Base-by-base conservation (phyloP, 768 basidiomycete genomes). In the Lentinula raphanica region DNA sequence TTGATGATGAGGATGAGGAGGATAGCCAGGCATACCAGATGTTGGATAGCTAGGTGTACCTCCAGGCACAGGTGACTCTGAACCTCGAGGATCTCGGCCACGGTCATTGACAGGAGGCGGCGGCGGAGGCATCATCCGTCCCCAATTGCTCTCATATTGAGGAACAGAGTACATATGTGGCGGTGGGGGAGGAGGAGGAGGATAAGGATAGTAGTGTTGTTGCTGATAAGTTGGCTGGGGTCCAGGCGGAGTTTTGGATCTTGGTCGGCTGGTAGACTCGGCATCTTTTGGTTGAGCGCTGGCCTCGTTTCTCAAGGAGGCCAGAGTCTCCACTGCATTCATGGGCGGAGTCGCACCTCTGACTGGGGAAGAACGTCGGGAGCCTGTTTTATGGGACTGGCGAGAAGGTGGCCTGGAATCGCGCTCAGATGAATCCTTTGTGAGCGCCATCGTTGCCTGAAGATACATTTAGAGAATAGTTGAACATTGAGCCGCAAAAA, bases 171-270 rank as follows among this genome's bases (percentile, higher is more conserved):
- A 53, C 51, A 53, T 36, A 53, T 53, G 51, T 17, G 51, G 49
- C 15, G n/a, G n/a, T n/a, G 39, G 39, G 32, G 48, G 48, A 32
- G 50, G 50, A 21, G 32, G 32, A 9, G 50, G 51, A 17, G 51
- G 51, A 17, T 53, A 53, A 38, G 51, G 21, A 53, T 53, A 53
- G 23, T 53, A 53, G 17, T 53, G 51, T 25, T 36, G 51, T 15
- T 53, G 51, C 13, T 53, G 51, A 15, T 53, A 23, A 5, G n/a
- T 12, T 25, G n/a, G 36, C 21, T 32, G 51, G 9, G 36, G 36
- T 28, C 29, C 27, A 19, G 51, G 51, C 12, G 51, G 51, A 53
- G 51, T 36, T 21, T 36, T 19, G 32, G 51, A 53, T 25, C 28
- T 53, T 12, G 31, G 13, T 6, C 50, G 36, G 23, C 12, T 53